phyloP scores from a whole-genome alignment of 2,329 filamentous ascomycete genomes.

The Eutypa lata region DNA sequence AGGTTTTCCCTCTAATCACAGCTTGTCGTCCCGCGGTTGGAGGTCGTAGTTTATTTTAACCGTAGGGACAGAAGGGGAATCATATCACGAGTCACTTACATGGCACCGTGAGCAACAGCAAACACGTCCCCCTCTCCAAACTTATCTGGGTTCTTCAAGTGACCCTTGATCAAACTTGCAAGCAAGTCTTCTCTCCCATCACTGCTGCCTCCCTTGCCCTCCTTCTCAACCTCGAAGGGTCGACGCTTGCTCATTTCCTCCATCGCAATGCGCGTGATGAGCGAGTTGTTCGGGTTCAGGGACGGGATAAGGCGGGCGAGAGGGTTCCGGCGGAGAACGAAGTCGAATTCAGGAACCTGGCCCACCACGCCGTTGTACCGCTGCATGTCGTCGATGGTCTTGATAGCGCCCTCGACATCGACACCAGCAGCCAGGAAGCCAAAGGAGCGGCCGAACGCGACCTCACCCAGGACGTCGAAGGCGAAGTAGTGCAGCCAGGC shows the following conservation, averaged over 20 bases:
- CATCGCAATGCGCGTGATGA: conserved; percentile 50
- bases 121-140: conserved; percentile 54
- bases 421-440: conserved; percentile 48
- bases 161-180: conserved; percentile 48
- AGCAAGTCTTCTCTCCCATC: conserved; percentile 49
- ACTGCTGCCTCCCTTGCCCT: conserved; percentile 34
- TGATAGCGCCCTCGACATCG: conserved; percentile 50
- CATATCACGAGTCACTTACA: conserved; percentile 35
- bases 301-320: conserved; percentile 38
- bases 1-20: not conserved
- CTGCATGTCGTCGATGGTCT: conserved; percentile 49
- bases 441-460: conserved; percentile 49
- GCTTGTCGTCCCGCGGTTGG: no score
- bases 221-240: conserved; percentile 44
- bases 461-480: conserved; percentile 50
- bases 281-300: conserved; percentile 40
- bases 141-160: conserved; percentile 44
- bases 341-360: conserved; percentile 48
- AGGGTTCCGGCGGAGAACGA: conserved; percentile 46
- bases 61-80: no score
- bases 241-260: conserved; percentile 46
- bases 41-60: no score
- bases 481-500: conserved; percentile 42
- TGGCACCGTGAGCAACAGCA: conserved; percentile 54
- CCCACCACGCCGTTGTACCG: conserved; percentile 51